Evolutionary conservation across 106 monocot genomes (phyloP).

Genomic region (Platanthera guangdongensis): DNA sequence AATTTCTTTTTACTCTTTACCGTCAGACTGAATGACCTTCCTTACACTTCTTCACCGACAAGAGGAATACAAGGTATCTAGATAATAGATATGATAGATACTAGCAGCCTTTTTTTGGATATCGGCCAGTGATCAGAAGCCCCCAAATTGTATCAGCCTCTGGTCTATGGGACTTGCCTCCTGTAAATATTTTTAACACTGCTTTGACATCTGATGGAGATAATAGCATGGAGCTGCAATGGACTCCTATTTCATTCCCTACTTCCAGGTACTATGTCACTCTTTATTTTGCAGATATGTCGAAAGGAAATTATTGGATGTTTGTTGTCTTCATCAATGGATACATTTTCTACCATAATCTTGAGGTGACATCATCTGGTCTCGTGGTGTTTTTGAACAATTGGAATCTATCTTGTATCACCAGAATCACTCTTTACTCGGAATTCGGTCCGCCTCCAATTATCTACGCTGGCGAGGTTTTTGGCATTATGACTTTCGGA

Average conservation of each 20-base stretch:
- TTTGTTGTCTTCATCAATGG: conserved; percentile 70
- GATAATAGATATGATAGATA: conserved; percentile 73
- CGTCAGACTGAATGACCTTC: not conserved
- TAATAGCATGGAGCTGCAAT: conserved; percentile 52
- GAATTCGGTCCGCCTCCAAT: conserved; percentile 37
- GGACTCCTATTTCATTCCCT: conserved; percentile 62
- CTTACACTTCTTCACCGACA: not conserved
- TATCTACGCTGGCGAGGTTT: conserved; percentile 84
- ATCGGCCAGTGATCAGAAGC: conserved; percentile 10
- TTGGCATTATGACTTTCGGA: conserved; percentile 47
- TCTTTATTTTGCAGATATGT: conserved; percentile 77
- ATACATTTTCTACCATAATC: conserved; percentile 39
- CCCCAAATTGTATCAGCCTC: conserved; percentile 39
- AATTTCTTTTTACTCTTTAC: not conserved
- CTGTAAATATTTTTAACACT: conserved; percentile 48
- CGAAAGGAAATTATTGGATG: conserved; percentile 21
- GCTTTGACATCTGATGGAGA: conserved; percentile 38
- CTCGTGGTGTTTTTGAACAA: conserved; percentile 42
- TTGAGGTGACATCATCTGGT: conserved; percentile 49
- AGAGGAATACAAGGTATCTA: conserved; percentile 55
- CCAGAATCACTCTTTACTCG: conserved; percentile 43
- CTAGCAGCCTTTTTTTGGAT: conserved; percentile 62
- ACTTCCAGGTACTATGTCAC: conserved; percentile 74
- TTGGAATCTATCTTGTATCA: conserved; percentile 72
- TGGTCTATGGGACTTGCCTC: conserved; percentile 85